Evolutionary conservation across 169 alveolate genomes (phyloP), one percentile per base, ranked within the genome.

Genomic region (Plasmodium coatneyi): DNA sequence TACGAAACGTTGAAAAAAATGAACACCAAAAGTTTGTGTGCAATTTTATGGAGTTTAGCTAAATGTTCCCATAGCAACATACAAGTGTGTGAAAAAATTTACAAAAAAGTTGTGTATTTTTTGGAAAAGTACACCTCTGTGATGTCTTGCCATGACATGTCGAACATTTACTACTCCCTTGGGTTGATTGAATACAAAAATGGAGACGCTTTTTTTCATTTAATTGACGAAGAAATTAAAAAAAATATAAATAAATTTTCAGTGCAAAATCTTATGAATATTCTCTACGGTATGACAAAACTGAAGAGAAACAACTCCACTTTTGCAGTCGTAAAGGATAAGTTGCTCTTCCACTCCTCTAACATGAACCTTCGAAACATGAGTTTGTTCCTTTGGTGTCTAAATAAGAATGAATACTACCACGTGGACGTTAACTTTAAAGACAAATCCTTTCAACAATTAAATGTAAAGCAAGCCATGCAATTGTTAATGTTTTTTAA

Each of bases 401-500:
- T 89, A 56, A 79, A 80, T 36, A 89, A 79, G 79, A 89, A 89
- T 39, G 41, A 89, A 5, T 89, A 89, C 49, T 80, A 79, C 22
- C 66, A 78, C 19, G 89, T 89, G 3, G 79, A 89, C 28, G 74
- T 89, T 36, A 79, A 54, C 66, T 89, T 89, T n/a, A 36, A 89
- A 43, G 89, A 72, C 1, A 66, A 80, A n/a, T 52, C 43, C 28
- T 89, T 89, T 80, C 82, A 89, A 41, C 25, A 89, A 79, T 54
- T 89, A 89, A 78, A 89, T 32, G 81, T 89, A 56, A 89, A 89
- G 81, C 94, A 89, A 89, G 94, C 94, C 16, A 78, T 89, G 80
- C 94, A 89, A 32, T 66, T 89, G 54, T 66, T 89, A 56, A 22
- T 78, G 10, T 89, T 89, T 54, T 89, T 89, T 80, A 89, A 60